Percentiles rank a stretch among this genome's conserved stretches.
Evolutionary conservation across 768 basidiomycete genomes (phyloP).

Genomic region (Cyclocybe aegerita): DNA sequence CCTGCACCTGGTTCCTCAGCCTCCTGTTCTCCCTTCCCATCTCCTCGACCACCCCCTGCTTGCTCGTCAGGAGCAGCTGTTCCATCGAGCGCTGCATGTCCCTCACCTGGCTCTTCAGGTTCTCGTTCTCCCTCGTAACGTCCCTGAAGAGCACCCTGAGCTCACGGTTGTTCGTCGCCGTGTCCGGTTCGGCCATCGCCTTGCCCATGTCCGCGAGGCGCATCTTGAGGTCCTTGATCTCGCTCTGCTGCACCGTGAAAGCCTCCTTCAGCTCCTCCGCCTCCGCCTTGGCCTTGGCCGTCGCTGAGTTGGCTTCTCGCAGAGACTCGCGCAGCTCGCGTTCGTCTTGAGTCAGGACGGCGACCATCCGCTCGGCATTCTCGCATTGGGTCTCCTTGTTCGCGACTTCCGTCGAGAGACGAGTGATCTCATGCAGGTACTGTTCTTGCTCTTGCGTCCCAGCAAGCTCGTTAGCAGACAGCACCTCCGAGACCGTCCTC

Average conservation of each 20-base stretch:
- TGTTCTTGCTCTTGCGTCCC: constrained; percentile 26
- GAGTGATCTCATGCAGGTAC: constrained; percentile 26
- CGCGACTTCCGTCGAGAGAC: constrained; percentile 21
- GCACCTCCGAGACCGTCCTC: constrained; percentile 24
- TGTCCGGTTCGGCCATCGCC: constrained; percentile 24
- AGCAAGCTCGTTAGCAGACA: constrained; percentile 22
- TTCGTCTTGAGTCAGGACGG: constrained; percentile 25
- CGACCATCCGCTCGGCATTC: constrained; percentile 27
- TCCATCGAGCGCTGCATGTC: constrained; percentile 36
- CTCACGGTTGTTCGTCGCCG: constrained; percentile 28
- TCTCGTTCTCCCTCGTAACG: constrained; percentile 40
- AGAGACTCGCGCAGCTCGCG: constrained; percentile 25
- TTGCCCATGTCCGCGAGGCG: constrained; percentile 32
- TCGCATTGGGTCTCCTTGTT: constrained; percentile 26
- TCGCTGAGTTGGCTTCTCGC: constrained; percentile 20
- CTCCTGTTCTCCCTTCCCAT: constrained; percentile 31
- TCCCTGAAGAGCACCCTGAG: constrained; percentile 36
- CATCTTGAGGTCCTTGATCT: constrained; percentile 27
- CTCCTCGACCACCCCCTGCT: constrained; percentile 29
- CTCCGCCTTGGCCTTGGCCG: constrained; percentile 21
- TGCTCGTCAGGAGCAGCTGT: constrained; percentile 30
- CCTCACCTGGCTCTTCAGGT: constrained; percentile 31
- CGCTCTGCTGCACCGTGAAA: constrained; percentile 22
- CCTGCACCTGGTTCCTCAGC: constrained; percentile 27
- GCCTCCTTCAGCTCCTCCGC: constrained; percentile 20